Evolutionary conservation across 2,329 filamentous ascomycete species (phyloP).

Genomic region (Diaporthe longicolla): DNA sequence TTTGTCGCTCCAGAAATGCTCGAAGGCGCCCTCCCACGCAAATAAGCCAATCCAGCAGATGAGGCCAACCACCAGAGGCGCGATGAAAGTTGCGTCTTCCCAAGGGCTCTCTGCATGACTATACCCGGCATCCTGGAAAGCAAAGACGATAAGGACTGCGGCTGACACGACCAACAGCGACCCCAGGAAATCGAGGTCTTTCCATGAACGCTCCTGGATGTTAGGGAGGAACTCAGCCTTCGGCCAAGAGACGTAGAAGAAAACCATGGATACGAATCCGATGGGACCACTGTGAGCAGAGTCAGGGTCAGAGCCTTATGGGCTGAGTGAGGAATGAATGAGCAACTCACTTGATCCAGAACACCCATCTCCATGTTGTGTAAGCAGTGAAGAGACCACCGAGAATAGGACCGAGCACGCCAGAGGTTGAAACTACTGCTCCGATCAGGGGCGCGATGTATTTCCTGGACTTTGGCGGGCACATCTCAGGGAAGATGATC

Average conservation of each 20-base stretch:
- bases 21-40: constrained; percentile 56
- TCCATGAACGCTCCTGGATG: constrained; percentile 59
- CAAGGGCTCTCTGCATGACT: constrained; percentile 53
- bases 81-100: constrained; percentile 58
- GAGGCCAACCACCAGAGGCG: constrained; percentile 56
- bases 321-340: not conserved
- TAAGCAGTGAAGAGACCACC: constrained; percentile 66
- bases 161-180: constrained; percentile 67
- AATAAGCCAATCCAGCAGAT: constrained; percentile 55
- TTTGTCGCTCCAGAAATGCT: constrained; percentile 50
- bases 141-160: constrained; percentile 69
- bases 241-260: constrained; percentile 68
- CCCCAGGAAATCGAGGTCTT: constrained; percentile 67
- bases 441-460: constrained; percentile 64
- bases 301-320: constrained; percentile 39
- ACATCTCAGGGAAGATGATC: constrained; percentile 67
- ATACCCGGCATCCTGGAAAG: constrained; percentile 67
- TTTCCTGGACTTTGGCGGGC: constrained; percentile 56
- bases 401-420: constrained; percentile 66
- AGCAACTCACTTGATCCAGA: constrained; percentile 69
- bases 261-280: constrained; percentile 59
- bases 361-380: constrained; percentile 67
- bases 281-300: constrained; percentile 62
- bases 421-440: constrained; percentile 62
- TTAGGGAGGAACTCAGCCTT: constrained; percentile 55